Percentiles rank a stretch among this genome's conserved stretches.
Evolutionary conservation across 2,329 filamentous ascomycete species (phyloP).

Genomic region (Pseudopyrenochaeta lycopersici): DNA sequence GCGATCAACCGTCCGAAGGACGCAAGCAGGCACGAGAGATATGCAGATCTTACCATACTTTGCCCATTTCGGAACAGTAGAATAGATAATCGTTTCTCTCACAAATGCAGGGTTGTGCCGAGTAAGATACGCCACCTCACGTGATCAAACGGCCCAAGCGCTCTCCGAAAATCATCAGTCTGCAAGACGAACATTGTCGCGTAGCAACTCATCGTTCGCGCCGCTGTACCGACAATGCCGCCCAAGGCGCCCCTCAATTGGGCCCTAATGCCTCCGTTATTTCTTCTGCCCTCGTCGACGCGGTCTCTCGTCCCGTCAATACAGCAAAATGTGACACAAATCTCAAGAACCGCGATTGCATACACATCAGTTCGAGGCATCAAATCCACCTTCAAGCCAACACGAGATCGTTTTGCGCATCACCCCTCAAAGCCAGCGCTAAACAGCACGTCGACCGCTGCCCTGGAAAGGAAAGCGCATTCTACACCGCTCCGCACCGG

Average conservation of each 20-base stretch:
- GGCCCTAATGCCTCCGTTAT: conserved; percentile 38
- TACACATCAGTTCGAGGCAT: conserved; percentile 53
- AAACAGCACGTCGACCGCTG: conserved; percentile 65
- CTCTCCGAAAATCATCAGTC: conserved; percentile 22
- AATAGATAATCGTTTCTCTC: too few species aligned
- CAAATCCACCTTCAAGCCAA: conserved; percentile 64
- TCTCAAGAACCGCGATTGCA: conserved; percentile 19
- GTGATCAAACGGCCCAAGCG: conserved; percentile 12
- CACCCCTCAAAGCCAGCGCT: conserved; percentile 61
- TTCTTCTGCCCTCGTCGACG: conserved; percentile 40
- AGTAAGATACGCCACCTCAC: conserved; percentile 7
- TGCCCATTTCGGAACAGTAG: too few species aligned
- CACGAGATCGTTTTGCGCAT: conserved; percentile 63
- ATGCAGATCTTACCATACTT: too few species aligned
- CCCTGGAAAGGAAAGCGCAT: conserved; percentile 65
- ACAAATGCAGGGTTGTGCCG: not conserved
- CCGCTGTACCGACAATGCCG: conserved; percentile 37
- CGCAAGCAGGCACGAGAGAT: too few species aligned
- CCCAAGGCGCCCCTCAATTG: conserved; percentile 46
- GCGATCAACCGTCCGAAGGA: too few species aligned
- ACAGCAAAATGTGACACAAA: conserved; percentile 20
- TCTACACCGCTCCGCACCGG: conserved; percentile 76
- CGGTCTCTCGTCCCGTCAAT: conserved; percentile 30
- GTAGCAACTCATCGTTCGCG: conserved; percentile 9
- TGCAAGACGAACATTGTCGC: conserved; percentile 22